Base-by-base conservation (phyloP, 805 yeast species). In the Ascoidea asiatica region DNA sequence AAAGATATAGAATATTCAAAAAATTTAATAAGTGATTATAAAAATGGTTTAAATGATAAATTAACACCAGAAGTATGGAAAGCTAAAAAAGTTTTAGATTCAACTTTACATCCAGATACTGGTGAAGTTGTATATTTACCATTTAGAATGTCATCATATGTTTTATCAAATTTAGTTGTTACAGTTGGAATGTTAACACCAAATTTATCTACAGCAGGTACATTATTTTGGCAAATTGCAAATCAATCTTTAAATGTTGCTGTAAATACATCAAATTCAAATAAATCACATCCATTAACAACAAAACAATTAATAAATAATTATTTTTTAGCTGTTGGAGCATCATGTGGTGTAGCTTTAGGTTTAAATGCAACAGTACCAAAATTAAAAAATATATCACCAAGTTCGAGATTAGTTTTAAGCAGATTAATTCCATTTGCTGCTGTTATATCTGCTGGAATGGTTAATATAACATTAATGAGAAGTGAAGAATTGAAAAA, bases 151-250 rank as follows among this genome's bases (percentile, higher is more conserved):
- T 87, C 96, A 20, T 81, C 90, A 29, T 87, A 92, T 66, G 99
- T 92, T 17, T 67, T 92, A 44, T 86, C 95, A 8, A 92, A 92
- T 61, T 65, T 92, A 62, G 90, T 90, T 19, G 97, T 92, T 42
- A 90, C 97, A 5, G 90, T 83, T 3, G 99, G 99, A 52, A 92
- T 92, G 99, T 73, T 92, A 52, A 90, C 97, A 1, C 99, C 99
- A 5, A 83, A 84, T 45, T 62, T 92, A 57, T 94, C 95, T 7
- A 78, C 88, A 7, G 77, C 73, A 0, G 99, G 98, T 37, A 90
- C 97, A 0, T 59, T 88, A 19, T 90, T 92, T 64, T 92, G 98
- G 99, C 99, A 92, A 65, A 77, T 92, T 60, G 95, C 97, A 19
- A 92, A 92, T 65, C 99, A 92, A 65, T 86, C 96, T 19, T 71